Evolutionary conservation across 371 early-diverging fungal species (phyloP).

Genomic region (Circinella minor): DNA sequence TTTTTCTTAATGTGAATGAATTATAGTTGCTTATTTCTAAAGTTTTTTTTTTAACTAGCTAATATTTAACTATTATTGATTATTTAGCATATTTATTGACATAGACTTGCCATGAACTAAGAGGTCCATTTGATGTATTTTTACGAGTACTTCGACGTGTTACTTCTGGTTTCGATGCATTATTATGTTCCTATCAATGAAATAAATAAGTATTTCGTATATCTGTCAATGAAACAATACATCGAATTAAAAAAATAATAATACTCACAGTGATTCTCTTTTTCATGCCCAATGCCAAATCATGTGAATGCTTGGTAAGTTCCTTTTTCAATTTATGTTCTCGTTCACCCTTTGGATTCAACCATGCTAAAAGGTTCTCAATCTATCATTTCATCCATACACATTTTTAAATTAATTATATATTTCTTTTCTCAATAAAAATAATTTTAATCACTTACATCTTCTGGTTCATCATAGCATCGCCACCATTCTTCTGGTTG

Average conservation of each 20-base stretch:
- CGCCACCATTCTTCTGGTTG: constrained; percentile 58
- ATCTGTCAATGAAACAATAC: background rate
- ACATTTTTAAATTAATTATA: background rate
- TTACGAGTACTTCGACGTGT: constrained; percentile 57
- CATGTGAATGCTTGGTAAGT: constrained; percentile 50
- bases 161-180: constrained; percentile 35
- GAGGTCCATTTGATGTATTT: constrained; percentile 30
- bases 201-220: too few species aligned
- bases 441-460: constrained; percentile 34
- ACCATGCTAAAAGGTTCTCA: constrained; percentile 71
- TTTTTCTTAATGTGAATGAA: too few species aligned
- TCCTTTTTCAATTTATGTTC: constrained; percentile 65
- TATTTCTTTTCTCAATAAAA: too few species aligned
- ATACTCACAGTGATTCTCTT: constrained; percentile 41
- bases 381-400: constrained; percentile 54
- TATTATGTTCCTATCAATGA: constrained; percentile 17
- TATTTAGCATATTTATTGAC: constrained; percentile 42
- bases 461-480: constrained; percentile 64
- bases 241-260: background rate
- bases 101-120: constrained; percentile 50
- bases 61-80: too few species aligned
- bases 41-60: too few species aligned
- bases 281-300: constrained; percentile 56
- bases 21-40: too few species aligned
- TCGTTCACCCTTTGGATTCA: constrained; percentile 77